Evolutionary conservation across 495 filamentous ascomycete genomes (phyloP).

Genomic region (Podospora conica): DNA sequence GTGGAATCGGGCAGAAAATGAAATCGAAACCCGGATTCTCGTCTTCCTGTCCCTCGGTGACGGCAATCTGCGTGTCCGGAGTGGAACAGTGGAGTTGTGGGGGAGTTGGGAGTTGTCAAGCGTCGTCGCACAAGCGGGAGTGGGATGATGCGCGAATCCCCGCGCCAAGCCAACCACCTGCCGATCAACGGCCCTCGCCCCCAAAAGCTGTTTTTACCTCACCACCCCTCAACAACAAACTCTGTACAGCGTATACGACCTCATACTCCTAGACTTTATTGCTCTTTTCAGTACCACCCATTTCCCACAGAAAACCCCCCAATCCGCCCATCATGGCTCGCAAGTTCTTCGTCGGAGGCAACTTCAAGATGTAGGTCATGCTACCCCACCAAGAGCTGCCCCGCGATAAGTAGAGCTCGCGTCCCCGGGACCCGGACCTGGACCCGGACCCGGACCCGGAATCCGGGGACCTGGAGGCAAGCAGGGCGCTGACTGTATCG

Average conservation of each 20-base stretch:
- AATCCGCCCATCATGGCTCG: constrained; percentile 64
- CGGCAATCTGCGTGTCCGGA: not conserved
- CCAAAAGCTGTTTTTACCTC: constrained; percentile 7
- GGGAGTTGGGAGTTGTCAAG: no score
- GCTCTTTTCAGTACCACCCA: not conserved
- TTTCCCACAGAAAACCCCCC: not conserved
- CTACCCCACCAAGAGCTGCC: constrained; percentile 28
- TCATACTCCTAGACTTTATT: not conserved
- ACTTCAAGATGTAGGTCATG: constrained; percentile 88
- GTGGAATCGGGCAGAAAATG: not conserved
- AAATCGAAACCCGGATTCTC: not conserved
- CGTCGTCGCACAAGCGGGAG: no score
- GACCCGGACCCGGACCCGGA: not conserved
- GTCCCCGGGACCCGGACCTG: constrained; percentile 14
- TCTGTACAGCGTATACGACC: not conserved
- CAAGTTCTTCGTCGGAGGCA: constrained; percentile 98
- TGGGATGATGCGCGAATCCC: not conserved
- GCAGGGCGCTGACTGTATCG: not conserved
- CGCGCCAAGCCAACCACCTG: not conserved
- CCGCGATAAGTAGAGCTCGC: constrained; percentile 19
- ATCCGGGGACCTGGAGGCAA: not conserved
- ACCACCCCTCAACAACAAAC: not conserved
- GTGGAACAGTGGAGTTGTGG: no score
- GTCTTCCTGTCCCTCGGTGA: not conserved
- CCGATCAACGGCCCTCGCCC: constrained; percentile 1